Evolutionary conservation across 208 protist species (phyloP).

Genomic region (Herpetomonas tarakana): DNA sequence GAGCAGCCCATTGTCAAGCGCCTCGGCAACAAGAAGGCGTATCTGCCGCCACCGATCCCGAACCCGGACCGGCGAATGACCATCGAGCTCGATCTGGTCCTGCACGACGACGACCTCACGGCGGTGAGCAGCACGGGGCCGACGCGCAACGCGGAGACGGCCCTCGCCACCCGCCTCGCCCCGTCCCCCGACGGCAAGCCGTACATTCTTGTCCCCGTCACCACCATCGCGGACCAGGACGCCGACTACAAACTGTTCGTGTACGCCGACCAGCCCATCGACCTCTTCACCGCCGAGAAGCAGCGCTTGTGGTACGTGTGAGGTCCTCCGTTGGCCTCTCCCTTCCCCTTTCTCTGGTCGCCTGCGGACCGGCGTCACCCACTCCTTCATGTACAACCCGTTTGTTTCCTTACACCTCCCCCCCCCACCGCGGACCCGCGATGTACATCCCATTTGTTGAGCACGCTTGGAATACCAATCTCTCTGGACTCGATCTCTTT

Average conservation of each 20-base stretch:
- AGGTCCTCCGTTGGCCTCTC: neutral
- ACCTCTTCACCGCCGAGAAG: conserved; percentile 56
- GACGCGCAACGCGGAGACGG: conserved; percentile 48
- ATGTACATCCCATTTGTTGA: too few species aligned
- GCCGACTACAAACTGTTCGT: conserved; percentile 85
- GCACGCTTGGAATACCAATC: too few species aligned
- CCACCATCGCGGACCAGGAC: conserved; percentile 60
- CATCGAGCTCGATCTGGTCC: conserved; percentile 75
- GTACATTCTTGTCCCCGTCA: conserved; percentile 83
- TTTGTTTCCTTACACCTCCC: too few species aligned
- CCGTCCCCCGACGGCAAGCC: conserved; percentile 30
- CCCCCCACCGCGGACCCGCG: too few species aligned
- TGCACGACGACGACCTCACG: conserved; percentile 61
- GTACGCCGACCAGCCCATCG: conserved; percentile 69
- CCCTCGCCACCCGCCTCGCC: conserved; percentile 38
- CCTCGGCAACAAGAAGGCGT: conserved; percentile 50
- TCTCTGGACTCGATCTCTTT: too few species aligned
- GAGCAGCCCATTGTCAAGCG: conserved; percentile 70
- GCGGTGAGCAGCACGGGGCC: conserved; percentile 34
- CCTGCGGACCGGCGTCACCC: too few species aligned
- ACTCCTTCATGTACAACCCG: too few species aligned
- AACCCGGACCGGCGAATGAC: conserved; percentile 63
- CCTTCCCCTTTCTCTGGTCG: too few species aligned
- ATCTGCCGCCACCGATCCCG: conserved; percentile 61
- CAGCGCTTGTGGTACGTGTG: conserved; percentile 60